Evolutionary conservation across 768 basidiomycete species (phyloP), one percentile per base, ranked within the genome.

Genomic region (Leccinum disarticulatum): DNA sequence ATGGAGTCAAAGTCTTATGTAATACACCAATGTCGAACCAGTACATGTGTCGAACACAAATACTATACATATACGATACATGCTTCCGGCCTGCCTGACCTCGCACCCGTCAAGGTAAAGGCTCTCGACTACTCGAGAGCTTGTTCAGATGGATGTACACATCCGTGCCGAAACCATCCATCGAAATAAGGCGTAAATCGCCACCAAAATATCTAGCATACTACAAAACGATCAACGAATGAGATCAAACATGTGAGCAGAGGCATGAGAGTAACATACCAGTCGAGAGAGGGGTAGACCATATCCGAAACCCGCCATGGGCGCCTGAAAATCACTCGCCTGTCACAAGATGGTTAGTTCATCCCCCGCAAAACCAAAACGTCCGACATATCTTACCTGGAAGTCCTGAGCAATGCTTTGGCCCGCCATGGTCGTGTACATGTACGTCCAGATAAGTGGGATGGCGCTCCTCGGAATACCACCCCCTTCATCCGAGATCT

Each of bases 361-460:
- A 31, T 11, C 27, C 28, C 25, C 31, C 11, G 5, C 13, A 8
- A 46, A 22, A 46, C 11, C 1, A 33, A 7, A n/a, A 14, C 14
- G 8, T 30, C 25, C 6, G 6, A 33, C 41, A 8, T 7, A 2
- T 10, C 41, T 48, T 22, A 65, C 69, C 56, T 72, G 83, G 65
- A 94, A 91, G 62, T 92, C 85, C 73, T 87, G 85, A 63, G 87
- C 89, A 50, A 91, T 82, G 15, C 80, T 82, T 73, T 87, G 83
- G 13, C 82, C 80, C 50, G 78, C 77, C 91, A 91, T 90, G 13
- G 88, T 93, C 54, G 92, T 93, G 66, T 93, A 93, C 93, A 97
- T 96, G 73, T 95, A 98, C 59, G 96, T 99, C 97, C 97, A 99
- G 55, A 99, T 96, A 50, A 95, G 81, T 8, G 95, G 93, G 15